These are phyloP conservation scores for Samsoniella hepiali DNA, from an alignment of 2,329 filamentous ascomycete species.

Conservation along the genomic window DNA sequence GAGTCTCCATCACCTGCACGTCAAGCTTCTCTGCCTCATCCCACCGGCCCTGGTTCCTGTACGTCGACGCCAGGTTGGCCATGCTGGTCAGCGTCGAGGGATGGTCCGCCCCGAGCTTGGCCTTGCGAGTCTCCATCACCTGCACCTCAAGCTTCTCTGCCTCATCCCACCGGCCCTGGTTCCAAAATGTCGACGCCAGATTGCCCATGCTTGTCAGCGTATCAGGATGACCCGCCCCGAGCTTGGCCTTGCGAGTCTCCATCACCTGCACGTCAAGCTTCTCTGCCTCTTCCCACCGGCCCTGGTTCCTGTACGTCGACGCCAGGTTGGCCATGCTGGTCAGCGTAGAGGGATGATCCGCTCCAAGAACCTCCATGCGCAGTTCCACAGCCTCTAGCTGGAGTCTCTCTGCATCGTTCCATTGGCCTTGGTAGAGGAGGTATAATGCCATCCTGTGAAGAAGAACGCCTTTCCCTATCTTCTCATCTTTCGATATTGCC, in stretches of 20 bases:
- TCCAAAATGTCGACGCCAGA: constrained; percentile 1
- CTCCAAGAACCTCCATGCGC: neutral
- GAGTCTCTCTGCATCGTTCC: constrained; percentile 12
- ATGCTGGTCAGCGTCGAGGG: constrained; percentile 19
- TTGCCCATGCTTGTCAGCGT: neutral
- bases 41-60: constrained; percentile 15
- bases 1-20: constrained; percentile 18
- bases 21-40: constrained; percentile 18
- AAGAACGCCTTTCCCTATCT: no score
- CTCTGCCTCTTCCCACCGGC: no score
- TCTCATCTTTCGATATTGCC: no score
- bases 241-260: no score
- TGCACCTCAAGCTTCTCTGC: constrained; percentile 13
- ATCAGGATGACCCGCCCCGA: no score
- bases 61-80: constrained; percentile 19
- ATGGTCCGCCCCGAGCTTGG: constrained; percentile 6
- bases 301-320: constrained; percentile 14
- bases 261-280: no score
- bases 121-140: constrained; percentile 13
- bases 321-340: constrained; percentile 21
- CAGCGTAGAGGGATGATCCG: constrained; percentile 18
- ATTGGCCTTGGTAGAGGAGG: no score
- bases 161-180: constrained; percentile 1
- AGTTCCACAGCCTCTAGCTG: constrained; percentile 14
- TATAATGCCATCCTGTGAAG: no score